Conservation (phyloP, 495 filamentous ascomycete genomes). For the Aspergillus incahuasiensis region DNA sequence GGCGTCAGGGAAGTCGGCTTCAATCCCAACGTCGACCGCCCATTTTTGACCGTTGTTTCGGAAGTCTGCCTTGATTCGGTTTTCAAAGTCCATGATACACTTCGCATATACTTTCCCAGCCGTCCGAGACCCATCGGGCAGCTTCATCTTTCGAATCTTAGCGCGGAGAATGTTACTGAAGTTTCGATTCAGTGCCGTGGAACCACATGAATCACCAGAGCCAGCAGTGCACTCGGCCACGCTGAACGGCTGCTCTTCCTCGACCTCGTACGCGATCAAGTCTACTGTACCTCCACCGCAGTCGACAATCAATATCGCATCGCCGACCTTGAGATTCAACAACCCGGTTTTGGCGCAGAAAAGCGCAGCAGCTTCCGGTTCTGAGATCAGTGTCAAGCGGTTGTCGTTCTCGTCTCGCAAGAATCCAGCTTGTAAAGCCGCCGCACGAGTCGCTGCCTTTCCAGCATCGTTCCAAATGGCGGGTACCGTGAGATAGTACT, state of each 20-base stretch:
- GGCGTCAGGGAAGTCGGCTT: constrained; percentile 74
- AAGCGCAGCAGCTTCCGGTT: constrained; percentile 73
- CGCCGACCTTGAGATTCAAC: constrained; percentile 69
- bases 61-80: constrained; percentile 79
- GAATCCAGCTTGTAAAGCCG: constrained; percentile 74
- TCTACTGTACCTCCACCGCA: constrained; percentile 79
- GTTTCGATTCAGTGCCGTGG: constrained; percentile 74
- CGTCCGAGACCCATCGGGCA: constrained; percentile 72
- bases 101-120: constrained; percentile 77
- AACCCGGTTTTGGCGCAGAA: constrained; percentile 77
- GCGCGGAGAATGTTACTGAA: constrained; percentile 77
- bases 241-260: constrained; percentile 72
- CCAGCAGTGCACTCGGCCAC: constrained; percentile 74
- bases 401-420: constrained; percentile 74
- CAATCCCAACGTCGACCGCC: constrained; percentile 78
- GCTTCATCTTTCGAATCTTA: constrained; percentile 77
- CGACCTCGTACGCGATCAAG: constrained; percentile 76
- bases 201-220: constrained; percentile 74
- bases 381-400: constrained; percentile 67
- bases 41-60: constrained; percentile 78
- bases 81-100: constrained; percentile 84
- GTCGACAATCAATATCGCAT: constrained; percentile 74
- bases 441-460: constrained; percentile 71
- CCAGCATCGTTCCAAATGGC: constrained; percentile 81
- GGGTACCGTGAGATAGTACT: constrained; percentile 71